These are phyloP conservation scores for Sphaerulina populicola DNA, from an alignment of 2,329 filamentous ascomycete genomes.

Conservation along the genomic window DNA sequence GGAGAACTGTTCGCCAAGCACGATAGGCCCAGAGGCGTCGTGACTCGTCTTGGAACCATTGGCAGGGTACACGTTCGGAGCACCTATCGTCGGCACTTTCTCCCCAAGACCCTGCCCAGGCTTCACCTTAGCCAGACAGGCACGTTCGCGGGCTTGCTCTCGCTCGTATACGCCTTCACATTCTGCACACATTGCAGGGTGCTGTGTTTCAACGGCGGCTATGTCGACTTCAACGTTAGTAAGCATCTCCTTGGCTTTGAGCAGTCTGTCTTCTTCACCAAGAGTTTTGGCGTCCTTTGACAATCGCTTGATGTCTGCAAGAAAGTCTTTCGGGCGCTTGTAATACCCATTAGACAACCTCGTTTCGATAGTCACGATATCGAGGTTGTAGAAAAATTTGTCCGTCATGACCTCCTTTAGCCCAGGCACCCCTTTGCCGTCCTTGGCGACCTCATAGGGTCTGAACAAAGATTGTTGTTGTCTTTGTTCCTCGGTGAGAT, in stretches of 20 bases:
- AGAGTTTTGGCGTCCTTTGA: constrained; percentile 74
- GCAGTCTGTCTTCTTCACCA: constrained; percentile 71
- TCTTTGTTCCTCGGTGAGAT: constrained; percentile 48
- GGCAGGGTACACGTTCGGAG: constrained; percentile 36
- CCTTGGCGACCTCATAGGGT: constrained; percentile 70
- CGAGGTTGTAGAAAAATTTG: constrained; percentile 92
- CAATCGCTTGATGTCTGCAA: constrained; percentile 75
- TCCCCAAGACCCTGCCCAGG: constrained; percentile 57
- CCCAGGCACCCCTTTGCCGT: constrained; percentile 69
- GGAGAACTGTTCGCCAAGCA: constrained; percentile 52
- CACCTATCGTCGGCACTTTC: constrained; percentile 35
- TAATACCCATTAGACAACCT: constrained; percentile 96
- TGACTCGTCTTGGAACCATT: constrained; percentile 37
- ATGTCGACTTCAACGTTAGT: constrained; percentile 94
- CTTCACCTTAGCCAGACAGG: constrained; percentile 40
- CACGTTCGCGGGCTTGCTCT: constrained; percentile 57
- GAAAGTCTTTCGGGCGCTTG: constrained; percentile 78
- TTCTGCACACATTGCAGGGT: constrained; percentile 57
- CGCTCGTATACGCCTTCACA: constrained; percentile 75
- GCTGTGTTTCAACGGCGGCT: constrained; percentile 58
- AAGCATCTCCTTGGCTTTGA: constrained; percentile 85
- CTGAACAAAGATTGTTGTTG: constrained; percentile 51
- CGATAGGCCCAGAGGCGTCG: constrained; percentile 40
- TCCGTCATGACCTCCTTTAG: constrained; percentile 65
- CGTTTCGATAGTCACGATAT: constrained; percentile 87